Conservation (phyloP, 176 grass and related monocot species). For the Aechmea fasciata region DNA sequence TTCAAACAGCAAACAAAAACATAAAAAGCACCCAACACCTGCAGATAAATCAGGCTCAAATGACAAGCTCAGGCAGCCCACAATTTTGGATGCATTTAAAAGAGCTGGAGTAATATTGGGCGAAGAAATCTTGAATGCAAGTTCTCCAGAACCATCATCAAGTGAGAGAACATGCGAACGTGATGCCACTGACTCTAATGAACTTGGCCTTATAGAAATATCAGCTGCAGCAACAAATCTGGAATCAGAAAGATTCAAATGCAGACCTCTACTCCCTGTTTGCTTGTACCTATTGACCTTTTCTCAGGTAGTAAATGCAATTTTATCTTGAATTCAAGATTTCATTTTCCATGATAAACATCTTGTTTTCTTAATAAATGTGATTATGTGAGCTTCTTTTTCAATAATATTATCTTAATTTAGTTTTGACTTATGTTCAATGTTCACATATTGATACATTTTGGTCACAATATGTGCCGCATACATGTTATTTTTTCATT, state of each 20-base stretch:
- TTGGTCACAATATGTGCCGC: too few species aligned
- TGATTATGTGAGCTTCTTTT: too few species aligned
- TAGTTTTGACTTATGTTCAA: too few species aligned
- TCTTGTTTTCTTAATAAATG: neutral
- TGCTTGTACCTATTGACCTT: slow-evolving; percentile 63
- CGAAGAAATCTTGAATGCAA: slow-evolving; percentile 47
- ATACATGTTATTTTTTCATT: too few species aligned
- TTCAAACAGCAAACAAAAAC: slow-evolving; percentile 50
- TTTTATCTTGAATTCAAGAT: too few species aligned
- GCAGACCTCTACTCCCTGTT: slow-evolving; percentile 62
- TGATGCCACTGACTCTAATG: slow-evolving; percentile 29
- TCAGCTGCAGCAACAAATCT: slow-evolving; percentile 42
- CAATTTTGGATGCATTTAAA: slow-evolving; percentile 64
- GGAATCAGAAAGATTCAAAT: slow-evolving; percentile 77
- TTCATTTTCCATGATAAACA: neutral
- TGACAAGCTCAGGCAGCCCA: slow-evolving; percentile 58
- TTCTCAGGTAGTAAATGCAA: slow-evolving; percentile 44
- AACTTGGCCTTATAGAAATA: slow-evolving; percentile 65
- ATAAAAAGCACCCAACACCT: slow-evolving; percentile 31
- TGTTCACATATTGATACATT: too few species aligned
- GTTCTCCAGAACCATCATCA: slow-evolving; percentile 36
- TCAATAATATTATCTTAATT: too few species aligned
- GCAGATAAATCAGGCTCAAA: slow-evolving; percentile 39
- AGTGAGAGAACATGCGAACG: slow-evolving; percentile 28
- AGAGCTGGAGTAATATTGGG: slow-evolving; percentile 53